phyloP scores from a whole-genome alignment of 345 rosid species.

The Pseudoturritis turrita region DNA sequence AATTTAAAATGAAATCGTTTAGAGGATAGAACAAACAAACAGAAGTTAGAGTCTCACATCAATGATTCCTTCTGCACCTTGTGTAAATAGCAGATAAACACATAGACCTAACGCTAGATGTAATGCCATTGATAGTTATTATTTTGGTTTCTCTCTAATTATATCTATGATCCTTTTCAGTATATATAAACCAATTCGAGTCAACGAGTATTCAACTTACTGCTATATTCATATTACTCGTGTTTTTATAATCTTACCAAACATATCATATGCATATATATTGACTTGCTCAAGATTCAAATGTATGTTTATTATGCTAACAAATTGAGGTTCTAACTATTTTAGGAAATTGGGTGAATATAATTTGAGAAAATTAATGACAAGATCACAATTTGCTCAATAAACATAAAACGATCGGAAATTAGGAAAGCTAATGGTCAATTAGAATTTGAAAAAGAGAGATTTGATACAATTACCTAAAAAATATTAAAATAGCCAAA shows the following conservation, averaged over 20 bases:
- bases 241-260: neutral
- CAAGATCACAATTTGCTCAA: too few species aligned
- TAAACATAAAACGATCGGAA: too few species aligned
- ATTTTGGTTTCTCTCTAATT: neutral
- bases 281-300: neutral
- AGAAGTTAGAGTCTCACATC: conserved; percentile 8
- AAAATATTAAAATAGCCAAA: too few species aligned
- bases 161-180: neutral
- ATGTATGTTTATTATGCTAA: neutral
- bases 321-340: too few species aligned
- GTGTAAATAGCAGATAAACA: conserved; percentile 5
- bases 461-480: too few species aligned
- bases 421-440: too few species aligned
- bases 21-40: neutral
- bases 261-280: neutral
- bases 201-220: neutral
- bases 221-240: neutral
- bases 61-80: conserved; percentile 12
- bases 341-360: too few species aligned
- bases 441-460: too few species aligned
- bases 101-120: conserved; percentile 6
- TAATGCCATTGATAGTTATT: conserved; percentile 12
- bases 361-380: too few species aligned
- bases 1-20: neutral
- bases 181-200: neutral